These are phyloP conservation scores for Casuarina glauca DNA, from an alignment of 306 rosid genomes.

Conservation along the genomic window DNA sequence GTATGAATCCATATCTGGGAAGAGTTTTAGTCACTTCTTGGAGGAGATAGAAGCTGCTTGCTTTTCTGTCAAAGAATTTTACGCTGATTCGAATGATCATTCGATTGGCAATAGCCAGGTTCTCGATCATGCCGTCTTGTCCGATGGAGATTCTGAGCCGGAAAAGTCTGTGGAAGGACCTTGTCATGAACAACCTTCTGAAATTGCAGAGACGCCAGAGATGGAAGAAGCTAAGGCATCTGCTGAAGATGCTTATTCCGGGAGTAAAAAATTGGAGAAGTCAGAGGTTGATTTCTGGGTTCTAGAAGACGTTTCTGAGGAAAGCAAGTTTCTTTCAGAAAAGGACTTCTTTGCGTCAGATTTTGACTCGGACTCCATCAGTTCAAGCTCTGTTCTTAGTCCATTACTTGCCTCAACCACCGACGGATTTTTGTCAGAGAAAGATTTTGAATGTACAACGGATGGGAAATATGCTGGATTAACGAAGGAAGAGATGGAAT, in stretches of 20 bases:
- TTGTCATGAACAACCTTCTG: conserved; percentile 25
- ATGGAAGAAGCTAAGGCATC: conserved; percentile 13
- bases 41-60: conserved; percentile 52
- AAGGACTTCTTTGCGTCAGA: conserved; percentile 45
- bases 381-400: conserved; percentile 34
- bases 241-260: conserved; percentile 16
- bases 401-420: conserved; percentile 24
- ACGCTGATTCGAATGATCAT: conserved; percentile 24
- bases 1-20: conserved; percentile 45
- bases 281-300: background rate
- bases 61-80: conserved; percentile 44
- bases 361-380: conserved; percentile 39
- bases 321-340: conserved; percentile 33
- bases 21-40: conserved; percentile 45
- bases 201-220: conserved; percentile 24
- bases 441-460: conserved; percentile 40
- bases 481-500: conserved; percentile 35
- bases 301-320: conserved; percentile 8
- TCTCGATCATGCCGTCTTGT: conserved; percentile 19
- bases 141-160: conserved; percentile 15
- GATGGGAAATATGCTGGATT: conserved; percentile 20
- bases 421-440: conserved; percentile 48
- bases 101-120: conserved; percentile 1
- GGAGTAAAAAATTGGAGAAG: conserved; percentile 25
- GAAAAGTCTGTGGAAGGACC: conserved; percentile 24